Evolutionary conservation across 2,329 filamentous ascomycete species (phyloP).

Genomic region (Verticillium dahliae): DNA sequence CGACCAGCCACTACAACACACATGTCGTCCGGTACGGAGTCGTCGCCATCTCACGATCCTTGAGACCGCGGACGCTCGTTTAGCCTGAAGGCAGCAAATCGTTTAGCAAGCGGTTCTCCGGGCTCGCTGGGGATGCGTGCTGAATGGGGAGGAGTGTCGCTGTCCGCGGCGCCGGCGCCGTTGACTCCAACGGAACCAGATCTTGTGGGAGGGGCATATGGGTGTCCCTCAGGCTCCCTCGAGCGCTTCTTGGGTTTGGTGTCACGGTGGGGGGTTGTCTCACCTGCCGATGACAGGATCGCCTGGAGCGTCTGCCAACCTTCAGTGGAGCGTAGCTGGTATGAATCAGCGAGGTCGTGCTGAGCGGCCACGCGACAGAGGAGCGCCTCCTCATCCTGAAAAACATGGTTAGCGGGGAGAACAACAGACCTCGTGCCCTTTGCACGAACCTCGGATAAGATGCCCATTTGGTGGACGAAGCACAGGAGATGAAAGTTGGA

Average conservation of each 20-base stretch:
- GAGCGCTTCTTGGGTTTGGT: slow-evolving; percentile 47
- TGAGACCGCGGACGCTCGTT: slow-evolving; percentile 28
- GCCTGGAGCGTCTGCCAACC: slow-evolving; percentile 93
- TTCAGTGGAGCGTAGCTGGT: slow-evolving; percentile 76
- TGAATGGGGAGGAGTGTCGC: slow-evolving; percentile 11
- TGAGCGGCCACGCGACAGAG: slow-evolving; percentile 78
- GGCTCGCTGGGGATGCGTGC: slow-evolving; percentile 20
- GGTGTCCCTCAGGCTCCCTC: slow-evolving; percentile 32
- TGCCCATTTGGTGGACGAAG: slow-evolving; percentile 73
- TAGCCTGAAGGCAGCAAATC: slow-evolving; percentile 61
- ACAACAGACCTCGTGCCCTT: neutral
- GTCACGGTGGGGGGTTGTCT: slow-evolving; percentile 57
- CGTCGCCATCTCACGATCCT: neutral
- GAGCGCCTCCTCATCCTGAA: slow-evolving; percentile 79
- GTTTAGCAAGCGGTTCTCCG: slow-evolving; percentile 56
- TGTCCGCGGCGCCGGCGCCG: slow-evolving; percentile 7
- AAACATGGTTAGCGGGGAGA: neutral
- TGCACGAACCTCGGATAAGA: slow-evolving; percentile 72
- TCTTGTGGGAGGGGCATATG: slow-evolving; percentile 7
- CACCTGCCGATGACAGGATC: slow-evolving; percentile 95
- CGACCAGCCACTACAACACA: neutral
- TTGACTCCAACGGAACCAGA: neutral
- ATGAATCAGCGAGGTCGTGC: slow-evolving; percentile 73
- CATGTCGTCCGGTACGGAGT: neutral
- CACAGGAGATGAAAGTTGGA: slow-evolving; percentile 95